Percentiles rank a stretch among this genome's conserved stretches.
phyloP scores from a whole-genome alignment of 2,329 filamentous ascomycete genomes.

The Diaporthe humulicola region DNA sequence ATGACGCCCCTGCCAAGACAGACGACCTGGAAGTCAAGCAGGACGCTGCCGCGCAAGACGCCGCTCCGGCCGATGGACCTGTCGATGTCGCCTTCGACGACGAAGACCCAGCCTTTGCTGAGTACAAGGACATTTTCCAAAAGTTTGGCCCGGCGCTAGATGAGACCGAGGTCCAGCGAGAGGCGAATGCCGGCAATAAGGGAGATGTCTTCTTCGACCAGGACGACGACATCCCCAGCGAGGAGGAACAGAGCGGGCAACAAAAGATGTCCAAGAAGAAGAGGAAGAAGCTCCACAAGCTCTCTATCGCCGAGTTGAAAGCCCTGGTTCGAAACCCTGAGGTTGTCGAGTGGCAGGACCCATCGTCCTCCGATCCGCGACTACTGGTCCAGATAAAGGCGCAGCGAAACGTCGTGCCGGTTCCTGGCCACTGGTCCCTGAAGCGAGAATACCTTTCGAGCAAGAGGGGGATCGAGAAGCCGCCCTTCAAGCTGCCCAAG shows the following conservation, averaged over 20 bases:
- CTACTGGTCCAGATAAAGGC: slow-evolving; percentile 95
- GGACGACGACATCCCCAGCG: slow-evolving; percentile 87
- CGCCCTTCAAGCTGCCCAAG: slow-evolving; percentile 90
- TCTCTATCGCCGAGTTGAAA: slow-evolving; percentile 96
- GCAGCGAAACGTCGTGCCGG: slow-evolving; percentile 94
- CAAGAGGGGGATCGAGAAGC: slow-evolving; percentile 96
- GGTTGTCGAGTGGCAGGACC: slow-evolving; percentile 97
- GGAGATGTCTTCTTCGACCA: slow-evolving; percentile 88
- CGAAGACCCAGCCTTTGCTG: slow-evolving; percentile 83
- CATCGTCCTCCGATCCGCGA: slow-evolving; percentile 88
- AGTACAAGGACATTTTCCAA: slow-evolving; percentile 86
- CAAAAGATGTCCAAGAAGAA: slow-evolving; percentile 94
- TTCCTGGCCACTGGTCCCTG: slow-evolving; percentile 93
- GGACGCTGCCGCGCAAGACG: slow-evolving; percentile 50
- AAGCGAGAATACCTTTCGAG: slow-evolving; percentile 98
- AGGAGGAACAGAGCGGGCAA: slow-evolving; percentile 78
- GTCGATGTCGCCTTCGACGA: slow-evolving; percentile 66
- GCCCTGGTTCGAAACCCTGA: slow-evolving; percentile 91
- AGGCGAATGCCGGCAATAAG: slow-evolving; percentile 79
- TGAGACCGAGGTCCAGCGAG: slow-evolving; percentile 74
- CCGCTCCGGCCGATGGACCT: slow-evolving; percentile 59
- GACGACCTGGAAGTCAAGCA: slow-evolving; percentile 60
- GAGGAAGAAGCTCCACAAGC: slow-evolving; percentile 89
- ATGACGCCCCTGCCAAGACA: slow-evolving; percentile 42
- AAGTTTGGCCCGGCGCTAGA: slow-evolving; percentile 79